These are phyloP conservation scores for Cercophora samala DNA, from an alignment of 495 filamentous ascomycete species.

Conservation along the genomic window DNA sequence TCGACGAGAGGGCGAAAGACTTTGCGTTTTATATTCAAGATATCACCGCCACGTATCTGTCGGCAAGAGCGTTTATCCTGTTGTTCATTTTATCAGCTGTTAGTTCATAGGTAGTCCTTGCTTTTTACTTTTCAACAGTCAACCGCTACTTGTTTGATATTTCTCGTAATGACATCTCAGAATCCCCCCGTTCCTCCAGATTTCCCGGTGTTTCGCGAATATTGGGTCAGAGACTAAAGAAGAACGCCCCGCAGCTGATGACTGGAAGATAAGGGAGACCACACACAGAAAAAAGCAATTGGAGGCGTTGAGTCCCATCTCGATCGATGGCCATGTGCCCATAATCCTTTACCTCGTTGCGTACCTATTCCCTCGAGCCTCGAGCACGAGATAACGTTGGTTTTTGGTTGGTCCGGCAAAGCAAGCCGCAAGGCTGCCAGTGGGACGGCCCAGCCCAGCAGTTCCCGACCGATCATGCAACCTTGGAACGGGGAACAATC, in stretches of 20 bases:
- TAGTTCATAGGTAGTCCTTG: background rate
- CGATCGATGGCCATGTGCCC: background rate
- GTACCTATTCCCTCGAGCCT: background rate
- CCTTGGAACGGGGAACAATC: background rate
- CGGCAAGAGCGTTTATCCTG: background rate
- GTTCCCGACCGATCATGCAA: background rate
- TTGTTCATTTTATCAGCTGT: background rate
- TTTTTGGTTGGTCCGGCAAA: background rate
- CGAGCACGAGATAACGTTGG: background rate
- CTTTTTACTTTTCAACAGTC: background rate
- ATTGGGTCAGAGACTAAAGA: background rate
- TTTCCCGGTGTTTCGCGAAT: background rate
- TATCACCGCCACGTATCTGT: background rate
- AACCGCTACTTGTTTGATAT: background rate
- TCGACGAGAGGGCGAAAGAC: background rate
- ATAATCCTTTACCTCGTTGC: background rate
- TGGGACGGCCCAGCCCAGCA: background rate
- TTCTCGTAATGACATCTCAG: background rate
- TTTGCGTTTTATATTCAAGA: background rate
- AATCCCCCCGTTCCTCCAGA: background rate
- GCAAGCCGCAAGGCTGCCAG: background rate
- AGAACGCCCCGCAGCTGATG: background rate
- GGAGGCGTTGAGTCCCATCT: background rate
- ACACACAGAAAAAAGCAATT: background rate
- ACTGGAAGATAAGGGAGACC: background rate